Percentiles rank a stretch among this genome's conserved stretches.
Evolutionary conservation across 2,329 filamentous ascomycete species (phyloP).

Genomic region (Ophiostoma fasciatum): DNA sequence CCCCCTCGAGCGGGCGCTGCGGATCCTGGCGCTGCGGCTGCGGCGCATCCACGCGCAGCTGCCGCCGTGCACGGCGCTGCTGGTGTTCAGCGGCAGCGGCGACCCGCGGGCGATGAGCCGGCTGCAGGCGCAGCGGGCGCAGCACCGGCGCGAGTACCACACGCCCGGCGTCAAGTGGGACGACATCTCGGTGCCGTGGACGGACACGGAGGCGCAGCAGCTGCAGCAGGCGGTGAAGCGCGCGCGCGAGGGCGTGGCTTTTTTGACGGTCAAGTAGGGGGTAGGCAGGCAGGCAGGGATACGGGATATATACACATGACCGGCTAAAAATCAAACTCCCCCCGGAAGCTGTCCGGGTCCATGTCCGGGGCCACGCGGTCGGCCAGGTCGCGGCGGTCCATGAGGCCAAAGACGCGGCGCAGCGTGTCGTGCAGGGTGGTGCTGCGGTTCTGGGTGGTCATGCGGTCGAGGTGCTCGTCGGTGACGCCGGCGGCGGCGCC

Average conservation of each 20-base stretch:
- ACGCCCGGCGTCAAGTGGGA: conserved; percentile 51
- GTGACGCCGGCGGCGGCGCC: conserved; percentile 30
- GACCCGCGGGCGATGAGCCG: conserved; percentile 52
- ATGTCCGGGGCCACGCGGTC: conserved; percentile 81
- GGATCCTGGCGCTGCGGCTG: conserved; percentile 32
- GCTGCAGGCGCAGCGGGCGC: conserved; percentile 43
- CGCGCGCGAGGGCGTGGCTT: conserved; percentile 48
- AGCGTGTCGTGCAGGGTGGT: conserved; percentile 95
- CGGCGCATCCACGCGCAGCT: conserved; percentile 40
- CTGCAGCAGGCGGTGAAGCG: conserved; percentile 39
- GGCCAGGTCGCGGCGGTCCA: conserved; percentile 76
- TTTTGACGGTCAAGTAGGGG: conserved; percentile 46
- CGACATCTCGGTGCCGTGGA: conserved; percentile 51
- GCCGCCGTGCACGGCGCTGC: conserved; percentile 49
- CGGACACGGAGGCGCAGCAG: conserved; percentile 49
- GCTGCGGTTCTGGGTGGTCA: conserved; percentile 90
- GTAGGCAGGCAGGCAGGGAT: neutral
- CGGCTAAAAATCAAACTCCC: conserved; percentile 68
- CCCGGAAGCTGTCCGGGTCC: conserved; percentile 76
- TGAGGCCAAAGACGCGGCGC: conserved; percentile 86
- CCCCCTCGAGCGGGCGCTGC: conserved; percentile 31
- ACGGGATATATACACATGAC: neutral
- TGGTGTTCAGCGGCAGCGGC: conserved; percentile 51
- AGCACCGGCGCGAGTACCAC: conserved; percentile 51
- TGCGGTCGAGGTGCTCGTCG: conserved; percentile 67